Base-by-base conservation (phyloP, 1,284 basidiomycete genomes). In the Marasmius fiardii region DNA sequence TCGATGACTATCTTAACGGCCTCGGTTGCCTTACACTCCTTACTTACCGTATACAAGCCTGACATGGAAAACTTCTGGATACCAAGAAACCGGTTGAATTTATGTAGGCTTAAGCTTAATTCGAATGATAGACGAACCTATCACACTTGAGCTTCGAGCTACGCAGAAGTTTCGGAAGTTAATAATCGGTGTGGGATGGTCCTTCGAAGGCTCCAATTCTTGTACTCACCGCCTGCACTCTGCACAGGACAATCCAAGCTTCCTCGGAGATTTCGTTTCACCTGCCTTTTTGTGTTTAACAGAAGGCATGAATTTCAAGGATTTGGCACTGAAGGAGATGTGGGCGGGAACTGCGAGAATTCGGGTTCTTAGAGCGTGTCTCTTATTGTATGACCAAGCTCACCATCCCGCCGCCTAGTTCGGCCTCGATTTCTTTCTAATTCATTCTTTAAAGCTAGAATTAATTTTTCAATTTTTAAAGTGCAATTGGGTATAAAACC, bases 141-240 rank as follows among this genome's bases (percentile, higher is more conserved):
- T 81, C 79, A 59, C 80, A 82, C 65, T 78, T 80, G 34, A 82
- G 67, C 64, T 82, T 82, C 14, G 79, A 81, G 60, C 80, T 80
- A 37, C 16, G 39, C 43, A 28, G 37, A 26, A 10, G n/a, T n/a
- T n/a, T n/a, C n/a, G n/a, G 24, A 35, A n/a, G n/a, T 28, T 44
- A 14, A 31, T 28, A 20, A 21, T 52, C 23, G 31, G 52, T n/a
- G n/a, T n/a, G 14, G 24, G 24, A 20, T 23, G 20, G 20, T 7
- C 11, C 1, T 8, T 14, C 31, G 11, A 3, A 43, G 23, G 12
- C n/a, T 16, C 26, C 18, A 23, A 45, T 33, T n/a, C n/a, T n/a
- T n/a, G n/a, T 12, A 57, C 68, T 34, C 55, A 78, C 78, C 79
- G 71, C 48, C 79, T 71, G 63, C 79, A 81, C 64, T 81, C 79